These are phyloP conservation scores for Penicillium hordei DNA, from an alignment of 2,329 filamentous ascomycete genomes.

Conservation along the genomic window DNA sequence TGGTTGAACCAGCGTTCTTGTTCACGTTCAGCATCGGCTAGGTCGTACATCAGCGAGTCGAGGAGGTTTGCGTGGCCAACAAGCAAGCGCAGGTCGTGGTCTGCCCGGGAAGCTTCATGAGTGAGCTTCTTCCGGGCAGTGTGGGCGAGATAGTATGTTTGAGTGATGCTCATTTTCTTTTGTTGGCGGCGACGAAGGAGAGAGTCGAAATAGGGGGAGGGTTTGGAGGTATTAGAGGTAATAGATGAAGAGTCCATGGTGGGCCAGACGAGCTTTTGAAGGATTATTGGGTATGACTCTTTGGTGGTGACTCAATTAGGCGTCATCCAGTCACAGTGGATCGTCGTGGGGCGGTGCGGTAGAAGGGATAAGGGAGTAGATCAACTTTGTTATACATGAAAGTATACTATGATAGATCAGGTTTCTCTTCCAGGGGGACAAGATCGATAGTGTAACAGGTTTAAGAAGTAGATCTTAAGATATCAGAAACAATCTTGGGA, in stretches of 20 bases:
- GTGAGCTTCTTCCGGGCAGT: conserved; percentile 96
- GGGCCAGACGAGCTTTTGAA: conserved; percentile 28
- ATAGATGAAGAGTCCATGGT: conserved; percentile 26
- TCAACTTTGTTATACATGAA: background rate
- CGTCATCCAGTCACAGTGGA: conserved; percentile 29
- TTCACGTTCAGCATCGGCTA: conserved; percentile 90
- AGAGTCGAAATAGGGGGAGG: conserved; percentile 44
- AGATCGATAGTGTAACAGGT: conserved; percentile 1
- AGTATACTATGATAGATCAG: conserved; percentile 6
- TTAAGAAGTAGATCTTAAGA: background rate
- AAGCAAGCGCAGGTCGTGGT: conserved; percentile 91
- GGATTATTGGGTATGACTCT: conserved; percentile 31
- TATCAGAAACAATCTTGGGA: background rate
- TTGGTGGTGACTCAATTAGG: conserved; percentile 33
- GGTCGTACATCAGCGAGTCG: conserved; percentile 86
- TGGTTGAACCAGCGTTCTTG: conserved; percentile 99
- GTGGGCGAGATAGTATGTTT: conserved; percentile 98
- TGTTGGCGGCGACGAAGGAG: conserved; percentile 48
- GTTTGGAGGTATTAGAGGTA: conserved; percentile 27
- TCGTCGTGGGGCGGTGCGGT: conserved; percentile 30
- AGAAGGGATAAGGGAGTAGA: conserved; percentile 1
- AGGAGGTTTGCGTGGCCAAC: conserved; percentile 98
- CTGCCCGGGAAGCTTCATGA: conserved; percentile 80
- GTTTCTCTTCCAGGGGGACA: background rate
- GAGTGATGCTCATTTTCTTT: conserved; percentile 95